Conservation (phyloP, 2,329 filamentous ascomycete genomes). For the Monilinia polystroma region DNA sequence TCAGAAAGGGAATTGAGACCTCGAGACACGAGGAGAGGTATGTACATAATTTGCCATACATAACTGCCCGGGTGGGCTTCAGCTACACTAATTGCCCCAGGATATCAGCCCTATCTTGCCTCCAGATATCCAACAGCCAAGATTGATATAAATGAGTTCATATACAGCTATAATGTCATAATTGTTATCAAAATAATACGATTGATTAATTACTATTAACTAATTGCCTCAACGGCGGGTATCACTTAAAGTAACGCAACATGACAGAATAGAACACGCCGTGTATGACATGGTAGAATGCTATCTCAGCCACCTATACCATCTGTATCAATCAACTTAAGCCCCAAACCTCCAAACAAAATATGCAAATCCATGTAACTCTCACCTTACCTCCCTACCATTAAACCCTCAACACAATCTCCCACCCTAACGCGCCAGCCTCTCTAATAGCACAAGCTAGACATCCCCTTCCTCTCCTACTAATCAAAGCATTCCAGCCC, state of each 20-base stretch:
- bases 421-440: slow-evolving; percentile 66
- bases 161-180: neutral
- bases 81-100: too few relatives aligned
- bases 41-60: too few relatives aligned
- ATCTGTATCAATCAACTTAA: neutral
- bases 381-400: neutral
- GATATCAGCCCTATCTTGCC: neutral
- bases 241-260: slow-evolving; percentile 19
- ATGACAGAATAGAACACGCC: neutral
- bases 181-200: neutral
- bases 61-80: too few relatives aligned
- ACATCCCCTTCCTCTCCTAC: slow-evolving; percentile 65
- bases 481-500: slow-evolving; percentile 72
- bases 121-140: neutral
- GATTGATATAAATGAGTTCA: neutral
- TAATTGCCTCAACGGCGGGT: slow-evolving; percentile 20
- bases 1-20: too few relatives aligned
- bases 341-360: neutral
- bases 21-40: too few relatives aligned
- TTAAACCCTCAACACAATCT: slow-evolving; percentile 34
- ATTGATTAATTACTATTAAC: slow-evolving; percentile 13
- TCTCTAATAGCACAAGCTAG: slow-evolving; percentile 73
- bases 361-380: neutral
- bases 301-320: neutral
- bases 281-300: neutral